phyloP scores from a whole-genome alignment of 257 asterid species.

The Capsicum chinense region DNA sequence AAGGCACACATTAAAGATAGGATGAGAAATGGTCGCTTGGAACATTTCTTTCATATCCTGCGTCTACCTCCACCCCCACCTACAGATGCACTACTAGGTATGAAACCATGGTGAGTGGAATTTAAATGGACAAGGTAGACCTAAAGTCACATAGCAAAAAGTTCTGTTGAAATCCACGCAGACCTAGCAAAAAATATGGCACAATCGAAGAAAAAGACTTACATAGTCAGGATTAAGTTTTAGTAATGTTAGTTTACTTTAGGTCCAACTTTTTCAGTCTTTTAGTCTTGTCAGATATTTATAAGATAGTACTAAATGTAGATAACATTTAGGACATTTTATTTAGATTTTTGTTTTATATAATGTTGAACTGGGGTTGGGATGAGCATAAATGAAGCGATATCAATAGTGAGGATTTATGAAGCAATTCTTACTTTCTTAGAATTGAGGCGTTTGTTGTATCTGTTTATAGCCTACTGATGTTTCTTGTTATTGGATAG shows the following conservation, averaged over 20 bases:
- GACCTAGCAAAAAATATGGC: neutral
- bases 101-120: neutral
- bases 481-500: neutral
- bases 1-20: neutral
- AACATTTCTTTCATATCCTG: neutral
- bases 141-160: neutral
- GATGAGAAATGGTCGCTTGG: neutral
- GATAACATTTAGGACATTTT: neutral
- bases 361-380: neutral
- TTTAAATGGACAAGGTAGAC: neutral
- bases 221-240: neutral
- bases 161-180: neutral
- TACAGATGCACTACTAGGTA: neutral
- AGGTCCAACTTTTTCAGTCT: neutral
- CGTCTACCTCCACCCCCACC: neutral
- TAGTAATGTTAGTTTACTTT: neutral
- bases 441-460: neutral
- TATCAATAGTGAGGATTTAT: neutral
- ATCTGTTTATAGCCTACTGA: neutral
- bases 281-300: neutral
- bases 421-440: neutral
- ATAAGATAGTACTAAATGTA: neutral
- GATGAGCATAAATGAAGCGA: constrained; percentile 11
- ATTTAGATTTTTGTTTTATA: neutral
- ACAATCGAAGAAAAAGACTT: neutral